These are phyloP conservation scores for Daedaleopsis sinensis DNA, from an alignment of 768 basidiomycete species.

Conservation along the genomic window DNA sequence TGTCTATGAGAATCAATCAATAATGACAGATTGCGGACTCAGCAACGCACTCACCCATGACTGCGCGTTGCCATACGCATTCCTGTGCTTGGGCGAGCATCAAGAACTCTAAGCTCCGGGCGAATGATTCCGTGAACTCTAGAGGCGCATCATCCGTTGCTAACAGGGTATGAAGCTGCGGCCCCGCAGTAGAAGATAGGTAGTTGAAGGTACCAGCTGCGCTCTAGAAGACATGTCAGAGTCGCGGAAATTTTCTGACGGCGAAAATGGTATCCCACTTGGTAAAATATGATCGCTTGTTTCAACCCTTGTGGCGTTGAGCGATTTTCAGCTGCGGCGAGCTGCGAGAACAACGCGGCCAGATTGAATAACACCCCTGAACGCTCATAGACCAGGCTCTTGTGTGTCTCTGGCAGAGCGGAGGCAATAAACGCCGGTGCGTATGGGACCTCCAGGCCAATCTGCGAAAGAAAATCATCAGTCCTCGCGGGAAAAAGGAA, in stretches of 20 bases:
- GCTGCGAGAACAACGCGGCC: slow-evolving; percentile 80
- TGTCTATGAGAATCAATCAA: slow-evolving; percentile 40
- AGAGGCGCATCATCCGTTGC: slow-evolving; percentile 56
- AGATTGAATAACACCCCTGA: slow-evolving; percentile 83
- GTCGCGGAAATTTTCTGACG: not conserved
- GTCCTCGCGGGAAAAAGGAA: slow-evolving; percentile 10
- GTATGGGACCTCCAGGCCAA: slow-evolving; percentile 73
- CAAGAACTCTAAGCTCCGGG: slow-evolving; percentile 68
- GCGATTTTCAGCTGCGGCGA: slow-evolving; percentile 74
- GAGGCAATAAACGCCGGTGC: slow-evolving; percentile 67
- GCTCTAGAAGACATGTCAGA: slow-evolving; percentile 41
- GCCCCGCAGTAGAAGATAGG: slow-evolving; percentile 54
- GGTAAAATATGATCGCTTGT: slow-evolving; percentile 69
- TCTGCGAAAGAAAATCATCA: slow-evolving; percentile 43
- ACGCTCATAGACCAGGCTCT: slow-evolving; percentile 82
- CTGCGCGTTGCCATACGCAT: slow-evolving; percentile 93
- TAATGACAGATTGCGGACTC: not conserved
- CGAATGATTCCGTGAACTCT: slow-evolving; percentile 68
- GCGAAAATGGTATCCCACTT: slow-evolving; percentile 46
- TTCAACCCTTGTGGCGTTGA: slow-evolving; percentile 81
- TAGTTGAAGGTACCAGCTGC: slow-evolving; percentile 76
- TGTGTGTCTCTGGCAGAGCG: slow-evolving; percentile 60
- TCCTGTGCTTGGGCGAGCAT: slow-evolving; percentile 96
- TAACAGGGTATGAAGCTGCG: slow-evolving; percentile 47
- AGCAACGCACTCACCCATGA: slow-evolving; percentile 56